Evolutionary conservation across 2,329 filamentous ascomycete species (phyloP).

Genomic region (Penicillium sp.): DNA sequence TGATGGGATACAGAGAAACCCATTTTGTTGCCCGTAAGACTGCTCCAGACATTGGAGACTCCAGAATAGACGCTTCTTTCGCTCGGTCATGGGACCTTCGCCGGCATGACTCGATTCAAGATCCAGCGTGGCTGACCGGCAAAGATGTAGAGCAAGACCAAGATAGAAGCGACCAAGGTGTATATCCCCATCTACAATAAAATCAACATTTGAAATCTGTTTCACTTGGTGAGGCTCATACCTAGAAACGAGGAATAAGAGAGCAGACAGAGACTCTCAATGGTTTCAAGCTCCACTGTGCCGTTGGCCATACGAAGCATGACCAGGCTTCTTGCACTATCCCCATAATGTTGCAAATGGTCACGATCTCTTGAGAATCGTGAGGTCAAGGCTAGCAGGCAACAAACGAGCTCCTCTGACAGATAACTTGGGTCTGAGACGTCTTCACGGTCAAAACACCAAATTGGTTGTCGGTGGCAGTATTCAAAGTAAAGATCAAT

Average conservation of each 20-base stretch:
- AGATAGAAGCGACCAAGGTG: conserved; percentile 54
- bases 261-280: conserved; percentile 54
- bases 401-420: conserved; percentile 36
- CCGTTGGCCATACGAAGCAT: conserved; percentile 56
- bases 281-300: conserved; percentile 50
- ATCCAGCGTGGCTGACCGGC: conserved; percentile 53
- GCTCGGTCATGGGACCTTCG: conserved; percentile 41
- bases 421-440: conserved; percentile 29
- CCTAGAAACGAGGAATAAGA: conserved; percentile 54
- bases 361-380: conserved; percentile 33
- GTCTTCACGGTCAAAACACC: conserved; percentile 39
- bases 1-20: conserved; percentile 44
- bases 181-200: conserved; percentile 47
- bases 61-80: conserved; percentile 55
- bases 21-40: conserved; percentile 50
- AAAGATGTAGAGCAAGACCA: conserved; percentile 52
- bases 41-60: conserved; percentile 54
- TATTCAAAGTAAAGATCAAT: conserved; percentile 39
- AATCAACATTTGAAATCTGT: conserved; percentile 1
- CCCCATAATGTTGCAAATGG: conserved; percentile 38
- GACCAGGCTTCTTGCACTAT: conserved; percentile 37
- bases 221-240: conserved; percentile 22
- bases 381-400: conserved; percentile 35
- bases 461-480: conserved; percentile 41
- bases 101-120: conserved; percentile 41